These are phyloP conservation scores for Rhynchosporium agropyri DNA, from an alignment of 2,329 filamentous ascomycete species.

Conservation along the genomic window DNA sequence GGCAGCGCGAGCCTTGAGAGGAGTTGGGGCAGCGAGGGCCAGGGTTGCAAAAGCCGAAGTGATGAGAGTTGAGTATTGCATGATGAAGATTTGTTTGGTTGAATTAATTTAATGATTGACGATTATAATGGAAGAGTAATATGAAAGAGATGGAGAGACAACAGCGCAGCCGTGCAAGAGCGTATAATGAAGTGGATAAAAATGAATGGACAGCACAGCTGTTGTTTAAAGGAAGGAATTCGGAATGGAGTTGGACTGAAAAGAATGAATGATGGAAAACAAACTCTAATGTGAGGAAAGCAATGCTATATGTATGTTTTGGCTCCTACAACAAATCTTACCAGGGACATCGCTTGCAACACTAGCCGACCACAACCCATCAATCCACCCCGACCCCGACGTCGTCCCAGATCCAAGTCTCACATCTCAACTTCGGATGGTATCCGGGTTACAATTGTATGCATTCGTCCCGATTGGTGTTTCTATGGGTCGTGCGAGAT, in stretches of 20 bases:
- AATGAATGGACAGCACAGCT: conserved; percentile 24
- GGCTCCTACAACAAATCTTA: no score
- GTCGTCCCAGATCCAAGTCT: no score
- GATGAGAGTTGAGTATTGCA: conserved; percentile 18
- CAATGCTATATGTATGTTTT: no score
- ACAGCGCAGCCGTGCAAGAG: neutral
- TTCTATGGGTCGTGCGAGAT: no score
- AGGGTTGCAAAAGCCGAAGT: conserved; percentile 20
- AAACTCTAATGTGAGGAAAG: no score
- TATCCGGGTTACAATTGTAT: no score
- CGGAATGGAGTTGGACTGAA: conserved; percentile 20
- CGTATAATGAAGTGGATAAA: conserved; percentile 13
- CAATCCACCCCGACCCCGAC: no score
- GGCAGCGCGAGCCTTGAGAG: conserved; percentile 12
- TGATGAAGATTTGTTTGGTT: conserved; percentile 9
- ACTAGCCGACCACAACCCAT: no score
- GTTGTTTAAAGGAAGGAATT: conserved; percentile 20
- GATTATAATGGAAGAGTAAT: conserved; percentile 1
- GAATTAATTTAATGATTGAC: conserved; percentile 2
- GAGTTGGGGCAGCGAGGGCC: conserved; percentile 19
- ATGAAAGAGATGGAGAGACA: neutral
- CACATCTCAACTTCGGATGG: no score
- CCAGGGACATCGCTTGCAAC: no score
- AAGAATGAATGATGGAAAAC: neutral
- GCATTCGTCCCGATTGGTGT: no score